A percentile compares a stretch with the other conserved stretches of the same genome.
These are phyloP conservation scores for Russula griseocarnosa DNA, from an alignment of 768 basidiomycete species.

Conservation along the genomic window DNA sequence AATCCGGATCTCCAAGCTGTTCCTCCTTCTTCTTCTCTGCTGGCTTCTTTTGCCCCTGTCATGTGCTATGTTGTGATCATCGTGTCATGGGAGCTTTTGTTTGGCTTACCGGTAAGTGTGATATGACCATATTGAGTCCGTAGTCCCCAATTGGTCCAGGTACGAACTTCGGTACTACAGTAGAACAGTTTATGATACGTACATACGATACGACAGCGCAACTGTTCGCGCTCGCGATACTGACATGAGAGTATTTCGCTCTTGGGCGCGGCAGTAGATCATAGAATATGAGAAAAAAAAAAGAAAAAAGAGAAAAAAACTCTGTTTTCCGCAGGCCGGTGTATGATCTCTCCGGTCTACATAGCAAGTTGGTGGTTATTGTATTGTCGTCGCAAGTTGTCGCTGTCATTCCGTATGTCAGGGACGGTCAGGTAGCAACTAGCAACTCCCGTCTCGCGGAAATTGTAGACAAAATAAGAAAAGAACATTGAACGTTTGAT, in stretches of 20 bases:
- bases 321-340: neutral
- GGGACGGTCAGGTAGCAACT: neutral
- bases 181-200: neutral
- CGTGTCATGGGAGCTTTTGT: neutral
- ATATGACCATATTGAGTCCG: conserved; percentile 11
- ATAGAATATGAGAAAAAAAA: neutral
- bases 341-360: neutral
- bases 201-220: neutral
- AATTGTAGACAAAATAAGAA: neutral
- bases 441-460: neutral
- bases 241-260: too few species aligned
- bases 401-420: neutral
- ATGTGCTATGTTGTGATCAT: conserved; percentile 2
- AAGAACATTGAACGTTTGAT: too few species aligned
- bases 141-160: neutral
- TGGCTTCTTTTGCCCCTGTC: neutral
- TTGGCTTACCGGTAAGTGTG: neutral
- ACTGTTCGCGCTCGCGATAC: neutral
- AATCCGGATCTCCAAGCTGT: neutral
- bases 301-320: neutral
- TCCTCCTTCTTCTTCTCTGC: neutral
- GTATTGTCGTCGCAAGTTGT: neutral
- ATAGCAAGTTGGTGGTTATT: neutral
- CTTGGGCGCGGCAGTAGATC: neutral
- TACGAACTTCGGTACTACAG: too few species aligned